phyloP scores from a whole-genome alignment of 2,329 filamentous ascomycete species.

The Arthrobotrys iridis region DNA sequence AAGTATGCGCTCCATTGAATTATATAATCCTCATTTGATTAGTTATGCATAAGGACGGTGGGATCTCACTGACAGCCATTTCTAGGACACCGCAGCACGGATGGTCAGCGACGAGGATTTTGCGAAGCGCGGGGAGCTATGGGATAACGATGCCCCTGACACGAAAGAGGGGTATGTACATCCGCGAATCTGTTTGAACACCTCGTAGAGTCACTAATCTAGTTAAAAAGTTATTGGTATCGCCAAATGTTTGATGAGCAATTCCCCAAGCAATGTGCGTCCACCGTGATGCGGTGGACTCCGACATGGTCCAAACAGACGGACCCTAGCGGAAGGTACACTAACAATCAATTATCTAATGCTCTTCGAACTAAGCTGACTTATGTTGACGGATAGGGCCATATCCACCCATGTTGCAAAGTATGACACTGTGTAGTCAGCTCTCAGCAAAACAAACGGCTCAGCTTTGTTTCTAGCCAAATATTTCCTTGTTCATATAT shows the following conservation, averaged over 20 bases:
- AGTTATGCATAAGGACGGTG: no score
- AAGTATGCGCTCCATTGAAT: conserved; percentile 63
- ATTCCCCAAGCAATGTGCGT: conserved; percentile 90
- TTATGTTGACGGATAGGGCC: conserved; percentile 66
- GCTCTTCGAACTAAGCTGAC: background rate
- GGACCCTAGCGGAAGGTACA: conserved; percentile 89
- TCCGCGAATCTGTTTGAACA: background rate
- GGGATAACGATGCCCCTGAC: conserved; percentile 91
- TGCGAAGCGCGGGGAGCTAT: conserved; percentile 97
- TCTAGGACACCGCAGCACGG: conserved; percentile 80
- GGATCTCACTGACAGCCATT: background rate
- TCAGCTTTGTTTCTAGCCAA: background rate
- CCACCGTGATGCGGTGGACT: conserved; percentile 94
- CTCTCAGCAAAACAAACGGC: no score
- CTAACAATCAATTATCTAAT: background rate
- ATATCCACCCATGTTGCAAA: conserved; percentile 80
- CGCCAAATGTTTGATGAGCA: conserved; percentile 98
- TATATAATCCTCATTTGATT: no score
- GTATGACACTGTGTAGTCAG: conserved; percentile 69
- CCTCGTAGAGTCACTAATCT: conserved; percentile 32
- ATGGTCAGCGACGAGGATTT: conserved; percentile 97
- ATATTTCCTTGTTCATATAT: background rate
- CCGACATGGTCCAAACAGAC: conserved; percentile 97
- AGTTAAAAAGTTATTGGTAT: conserved; percentile 83
- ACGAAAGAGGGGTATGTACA: conserved; percentile 87